Base-by-base conservation (phyloP, 768 basidiomycete genomes). In the Exidia glandulosa region DNA sequence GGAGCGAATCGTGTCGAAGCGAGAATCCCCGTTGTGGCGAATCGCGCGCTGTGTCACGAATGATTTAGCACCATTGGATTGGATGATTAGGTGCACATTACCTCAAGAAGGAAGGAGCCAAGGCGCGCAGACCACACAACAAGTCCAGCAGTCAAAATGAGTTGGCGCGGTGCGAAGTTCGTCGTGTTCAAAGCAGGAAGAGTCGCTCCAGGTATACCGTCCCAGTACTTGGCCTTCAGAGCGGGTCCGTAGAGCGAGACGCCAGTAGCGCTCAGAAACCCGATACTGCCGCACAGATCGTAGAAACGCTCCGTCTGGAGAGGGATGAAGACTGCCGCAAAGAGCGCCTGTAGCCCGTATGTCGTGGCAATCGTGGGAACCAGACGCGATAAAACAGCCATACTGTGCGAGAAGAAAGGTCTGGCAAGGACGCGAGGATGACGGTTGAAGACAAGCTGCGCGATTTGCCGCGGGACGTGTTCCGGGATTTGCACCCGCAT, bases 271-370 rank as follows among this genome's bases (percentile, higher is more conserved):
- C 84, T 77, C 14, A 88, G 68, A 74, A 86, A 90, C 2, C 87
- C 87, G 2, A 81, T 52, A 0, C 84, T 76, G 23, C 87, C 88
- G 30, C 80, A 76, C 1, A 88, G 70, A 67, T 90, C 87, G 63
- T 81, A 90, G 66, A 75, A 87, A 63, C 72, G 83, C 55, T 88
- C 86, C 57, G 80, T 80, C 41, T 82, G 76, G 60, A 77, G 79
- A 2, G 87, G 88, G 3, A 88, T 82, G 60, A 85, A 86, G 23
- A 86, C 71, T 3, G 77, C 59, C 1, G 85, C 87, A 57, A 81
- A 77, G 4, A 76, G 81, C 82, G 77, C 63, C 69, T 85, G 83
- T 0, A 82, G 69, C 3, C 72, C 77, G 64, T 79, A 84, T 12
- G 83, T 79, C 59, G 75, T 79, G 9, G 70, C 71, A 3, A 78